Base-by-base conservation (phyloP, 768 basidiomycete genomes). In the Lactifluus pinguis region DNA sequence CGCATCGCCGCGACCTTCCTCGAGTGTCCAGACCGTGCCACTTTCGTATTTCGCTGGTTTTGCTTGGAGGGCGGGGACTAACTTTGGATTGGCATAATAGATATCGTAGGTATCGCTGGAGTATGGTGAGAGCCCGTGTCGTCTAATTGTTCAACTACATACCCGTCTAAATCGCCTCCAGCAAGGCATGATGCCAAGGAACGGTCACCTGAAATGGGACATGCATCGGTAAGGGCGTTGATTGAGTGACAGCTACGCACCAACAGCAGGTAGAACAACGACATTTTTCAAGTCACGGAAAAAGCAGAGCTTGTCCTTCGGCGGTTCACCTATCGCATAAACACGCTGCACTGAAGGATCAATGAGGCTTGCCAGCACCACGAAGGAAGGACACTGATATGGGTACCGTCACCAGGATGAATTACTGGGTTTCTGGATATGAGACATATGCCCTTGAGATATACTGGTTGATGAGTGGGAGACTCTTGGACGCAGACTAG, bases 161-260 rank as follows among this genome's bases (percentile, higher is more conserved):
- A 87, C 86, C 89, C 89, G 62, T 90, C 89, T 11, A 90, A 73
- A 72, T 91, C 88, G 0, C 89, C 89, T 41, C 88, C 88, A 4
- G 80, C 85, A 19, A 90, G 76, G 64, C 80, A 82, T 1, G 85
- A 87, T 10, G 89, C 79, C 48, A 90, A 67, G 1, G 87, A 84
- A 42, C 86, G 80, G 0, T 66, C 61, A 5, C 85, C 86, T 88
- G 65, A 5, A 49, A 44, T 9, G 11, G 29, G 21, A 10, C 6
- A 49, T n/a, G n/a, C 2, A 34, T 51, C n/a, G 9, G 45, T 6
- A 19, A 32, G 32, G 9, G 29, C 9, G 13, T 14, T 15, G 0
- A 45, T 10, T 8, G 9, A 17, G n/a, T 14, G 11, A 9, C 9
- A 13, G 2, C 29, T n/a, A 38, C 39, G 25, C 55, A 66, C 42